Evolutionary conservation across 305 asterid genomes (phyloP).

Genomic region (Euphrasia arctica): DNA sequence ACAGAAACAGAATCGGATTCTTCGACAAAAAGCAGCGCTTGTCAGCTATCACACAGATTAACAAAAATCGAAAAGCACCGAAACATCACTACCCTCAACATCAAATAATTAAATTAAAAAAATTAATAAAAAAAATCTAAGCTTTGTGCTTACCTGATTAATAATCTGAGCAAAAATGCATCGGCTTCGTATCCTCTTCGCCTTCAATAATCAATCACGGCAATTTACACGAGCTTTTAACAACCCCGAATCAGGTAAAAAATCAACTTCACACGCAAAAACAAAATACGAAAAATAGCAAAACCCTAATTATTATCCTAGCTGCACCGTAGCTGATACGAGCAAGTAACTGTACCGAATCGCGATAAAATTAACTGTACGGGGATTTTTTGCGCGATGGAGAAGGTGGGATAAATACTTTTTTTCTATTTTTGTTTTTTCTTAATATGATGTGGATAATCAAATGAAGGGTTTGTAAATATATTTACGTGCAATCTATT

Average conservation of each 20-base stretch:
- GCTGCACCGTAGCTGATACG: conserved; percentile 15
- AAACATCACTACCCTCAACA: neutral
- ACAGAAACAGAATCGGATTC: neutral
- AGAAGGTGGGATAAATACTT: conserved; percentile 19
- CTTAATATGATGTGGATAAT: too few species aligned
- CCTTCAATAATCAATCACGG: conserved; percentile 25
- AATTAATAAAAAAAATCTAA: conserved; percentile 3
- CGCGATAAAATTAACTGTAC: conserved; percentile 21
- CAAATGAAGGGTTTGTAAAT: conserved; percentile 1
- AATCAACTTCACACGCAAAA: conserved; percentile 5
- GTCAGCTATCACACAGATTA: neutral
- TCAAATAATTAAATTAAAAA: neutral
- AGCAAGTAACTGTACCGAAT: conserved; percentile 17
- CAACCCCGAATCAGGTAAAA: conserved; percentile 27
- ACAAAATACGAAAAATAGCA: conserved; percentile 1
- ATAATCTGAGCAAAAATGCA: neutral
- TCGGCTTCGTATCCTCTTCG: conserved; percentile 7
- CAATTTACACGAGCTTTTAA: conserved; percentile 18
- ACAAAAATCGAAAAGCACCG: neutral
- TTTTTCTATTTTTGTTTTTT: too few species aligned
- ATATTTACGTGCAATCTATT: neutral
- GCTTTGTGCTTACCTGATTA: conserved; percentile 34
- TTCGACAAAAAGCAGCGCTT: neutral
- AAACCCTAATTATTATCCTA: conserved; percentile 10
- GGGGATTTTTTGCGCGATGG: conserved; percentile 25